Percentiles rank a stretch among this genome's conserved stretches.
phyloP scores from a whole-genome alignment of 805 yeast genomes.

The Saccharomycopsis vini region DNA sequence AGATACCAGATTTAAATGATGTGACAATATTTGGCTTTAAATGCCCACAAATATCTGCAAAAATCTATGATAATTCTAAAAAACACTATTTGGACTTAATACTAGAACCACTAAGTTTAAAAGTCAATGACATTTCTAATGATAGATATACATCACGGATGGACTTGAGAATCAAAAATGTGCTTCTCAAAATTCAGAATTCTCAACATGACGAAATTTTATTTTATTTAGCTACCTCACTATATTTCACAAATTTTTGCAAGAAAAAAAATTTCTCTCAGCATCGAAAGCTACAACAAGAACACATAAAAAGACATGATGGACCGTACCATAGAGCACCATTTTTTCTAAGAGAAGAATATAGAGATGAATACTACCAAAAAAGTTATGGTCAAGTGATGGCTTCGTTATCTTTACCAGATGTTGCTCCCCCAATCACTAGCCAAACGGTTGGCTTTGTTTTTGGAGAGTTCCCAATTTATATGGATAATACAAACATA shows the following conservation, averaged over 20 bases:
- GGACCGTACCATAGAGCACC: constrained; percentile 76
- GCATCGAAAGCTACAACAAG: constrained; percentile 46
- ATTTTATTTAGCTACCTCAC: constrained; percentile 45
- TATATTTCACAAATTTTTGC: constrained; percentile 50
- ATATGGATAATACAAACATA: constrained; percentile 11
- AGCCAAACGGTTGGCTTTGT: constrained; percentile 37
- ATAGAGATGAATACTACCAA: constrained; percentile 40
- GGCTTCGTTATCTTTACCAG: constrained; percentile 58
- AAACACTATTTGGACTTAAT: constrained; percentile 23
- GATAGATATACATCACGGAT: constrained; percentile 49
- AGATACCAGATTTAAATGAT: constrained; percentile 53
- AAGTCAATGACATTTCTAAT: constrained; percentile 64
- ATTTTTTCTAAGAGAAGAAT: constrained; percentile 49
- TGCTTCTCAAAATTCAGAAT: constrained; percentile 29
- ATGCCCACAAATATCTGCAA: constrained; percentile 39
- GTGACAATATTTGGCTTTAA: constrained; percentile 55
- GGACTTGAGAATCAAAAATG: constrained; percentile 40
- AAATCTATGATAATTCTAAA: constrained; percentile 29
- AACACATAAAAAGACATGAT: constrained; percentile 63
- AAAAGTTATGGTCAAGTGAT: constrained; percentile 41
- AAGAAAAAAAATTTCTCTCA: constrained; percentile 40
- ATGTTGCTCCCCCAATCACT: constrained; percentile 51
- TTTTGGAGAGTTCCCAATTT: constrained; percentile 29
- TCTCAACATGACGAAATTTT: constrained; percentile 21
- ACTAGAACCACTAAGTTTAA: constrained; percentile 28